phyloP scores from a whole-genome alignment of 257 asterid genomes.

The Jaltomata sinuosa region DNA sequence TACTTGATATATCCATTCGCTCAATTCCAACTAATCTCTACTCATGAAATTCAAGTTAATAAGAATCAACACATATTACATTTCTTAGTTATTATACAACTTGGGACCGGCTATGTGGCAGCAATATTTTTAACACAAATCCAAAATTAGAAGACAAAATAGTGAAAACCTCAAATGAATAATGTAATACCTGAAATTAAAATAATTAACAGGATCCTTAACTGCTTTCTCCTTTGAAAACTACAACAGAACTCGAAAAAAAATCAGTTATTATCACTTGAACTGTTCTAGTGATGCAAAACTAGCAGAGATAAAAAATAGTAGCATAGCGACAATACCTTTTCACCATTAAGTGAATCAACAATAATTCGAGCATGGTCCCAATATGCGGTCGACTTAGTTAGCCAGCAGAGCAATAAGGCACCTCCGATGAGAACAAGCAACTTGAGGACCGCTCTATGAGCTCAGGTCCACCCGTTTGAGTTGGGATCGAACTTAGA shows the following conservation, averaged over 20 bases:
- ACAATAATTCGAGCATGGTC: slow-evolving; percentile 89
- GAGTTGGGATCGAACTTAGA: slow-evolving; percentile 31
- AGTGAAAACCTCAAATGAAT: neutral
- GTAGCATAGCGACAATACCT: slow-evolving; percentile 29
- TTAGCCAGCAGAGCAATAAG: slow-evolving; percentile 65
- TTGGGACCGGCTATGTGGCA: neutral
- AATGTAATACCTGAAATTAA: slow-evolving; percentile 66
- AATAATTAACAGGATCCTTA: slow-evolving; percentile 87
- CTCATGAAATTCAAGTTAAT: neutral
- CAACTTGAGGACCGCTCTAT: slow-evolving; percentile 66
- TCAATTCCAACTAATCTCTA: neutral
- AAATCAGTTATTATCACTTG: neutral
- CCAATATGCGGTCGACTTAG: slow-evolving; percentile 96
- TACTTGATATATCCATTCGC: neutral
- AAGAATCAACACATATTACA: neutral
- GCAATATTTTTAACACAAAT: neutral
- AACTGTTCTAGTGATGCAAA: neutral
- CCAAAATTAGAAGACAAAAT: neutral
- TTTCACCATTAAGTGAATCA: slow-evolving; percentile 87
- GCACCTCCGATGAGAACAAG: slow-evolving; percentile 85
- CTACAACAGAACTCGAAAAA: slow-evolving; percentile 28
- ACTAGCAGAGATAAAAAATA: neutral
- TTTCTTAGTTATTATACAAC: neutral
- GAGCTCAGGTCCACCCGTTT: slow-evolving; percentile 64
- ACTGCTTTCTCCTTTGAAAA: slow-evolving; percentile 87